Evolutionary conservation across 768 basidiomycete species (phyloP), one percentile per base, ranked within the genome.

Genomic region (Nevesoporus exiguus): DNA sequence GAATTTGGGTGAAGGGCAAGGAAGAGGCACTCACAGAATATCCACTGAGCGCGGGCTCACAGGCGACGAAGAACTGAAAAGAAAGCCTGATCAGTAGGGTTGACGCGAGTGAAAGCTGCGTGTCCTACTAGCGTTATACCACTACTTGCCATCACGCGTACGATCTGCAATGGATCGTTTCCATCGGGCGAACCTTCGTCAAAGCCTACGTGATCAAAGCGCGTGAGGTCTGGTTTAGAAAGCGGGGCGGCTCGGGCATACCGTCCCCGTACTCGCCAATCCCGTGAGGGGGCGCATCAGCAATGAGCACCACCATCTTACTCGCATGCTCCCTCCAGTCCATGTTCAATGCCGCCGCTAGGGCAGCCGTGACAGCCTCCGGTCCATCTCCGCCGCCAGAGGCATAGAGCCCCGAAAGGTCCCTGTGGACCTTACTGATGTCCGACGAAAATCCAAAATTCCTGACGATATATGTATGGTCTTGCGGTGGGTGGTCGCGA

Each of bases 181-280:
- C 94, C 90, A 76, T 97, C 93, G 21, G 95, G 95, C 52, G 93
- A 95, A 29, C 96, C 96, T 54, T 90, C 86, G 61, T 93, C 90
- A 64, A 96, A 94, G 15, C 93, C 93, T 95, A 52, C 53, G 43
- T 49, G 39, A n/a, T 45, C 40, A 46, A 29, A 42, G 41, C 54
- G 45, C 42, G 46, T 59, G 36, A 58, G 56, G 61, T 45, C 57
- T 55, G 54, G 47, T 34, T 55, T 44, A 19, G 39, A n/a, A 42
- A 44, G 7, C 25, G 33, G 15, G 11, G 27, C 11, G 19, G 31
- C 14, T 17, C 24, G 46, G 31, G 70, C 80, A 62, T 61, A 93
- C 93, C 94, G 74, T 98, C 96, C 17, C 95, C 96, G 59, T 93
- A 93, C 70, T 98, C 95, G 54, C 95, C 95, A 65, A 98, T 92